phyloP scores from a whole-genome alignment of 2,329 filamentous ascomycete species.

The Aspergillus melleus region DNA sequence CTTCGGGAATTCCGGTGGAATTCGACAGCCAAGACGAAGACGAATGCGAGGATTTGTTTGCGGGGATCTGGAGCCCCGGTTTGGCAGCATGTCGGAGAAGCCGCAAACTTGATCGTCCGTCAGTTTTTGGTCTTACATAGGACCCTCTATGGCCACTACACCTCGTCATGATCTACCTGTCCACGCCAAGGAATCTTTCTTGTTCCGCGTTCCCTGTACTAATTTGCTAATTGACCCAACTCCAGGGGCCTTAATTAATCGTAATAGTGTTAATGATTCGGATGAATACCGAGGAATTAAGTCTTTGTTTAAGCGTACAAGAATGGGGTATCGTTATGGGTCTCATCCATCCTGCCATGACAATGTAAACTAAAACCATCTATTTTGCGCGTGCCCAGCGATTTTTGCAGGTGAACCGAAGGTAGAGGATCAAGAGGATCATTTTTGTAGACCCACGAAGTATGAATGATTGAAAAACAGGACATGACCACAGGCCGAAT shows the following conservation, averaged over 20 bases:
- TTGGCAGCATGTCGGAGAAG: constrained; percentile 49
- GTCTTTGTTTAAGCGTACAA: neutral
- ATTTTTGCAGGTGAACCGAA: neutral
- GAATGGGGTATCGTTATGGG: neutral
- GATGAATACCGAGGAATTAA: neutral
- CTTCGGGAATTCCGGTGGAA: constrained; percentile 44
- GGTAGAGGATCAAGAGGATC: too few relatives aligned
- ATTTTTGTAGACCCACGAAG: neutral
- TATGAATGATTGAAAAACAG: neutral
- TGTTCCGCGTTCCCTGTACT: neutral
- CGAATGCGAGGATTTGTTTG: constrained; percentile 65
- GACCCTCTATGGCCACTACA: neutral
- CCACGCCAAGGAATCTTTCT: neutral
- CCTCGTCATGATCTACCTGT: neutral
- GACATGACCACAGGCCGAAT: neutral
- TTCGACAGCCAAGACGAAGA: constrained; percentile 68
- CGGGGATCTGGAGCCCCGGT: constrained; percentile 60
- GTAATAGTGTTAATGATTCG: neutral
- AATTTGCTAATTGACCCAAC: neutral
- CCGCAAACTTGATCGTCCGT: constrained; percentile 36
- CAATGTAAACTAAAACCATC: neutral
- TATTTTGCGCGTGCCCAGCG: neutral
- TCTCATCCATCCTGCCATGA: neutral
- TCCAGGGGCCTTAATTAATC: neutral
- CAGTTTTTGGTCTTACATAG: constrained; percentile 24